A percentile compares a stretch with the other conserved stretches of the same genome.
Conservation (phyloP, 139 green algal species). For the Chlorella ohadii region DNA sequence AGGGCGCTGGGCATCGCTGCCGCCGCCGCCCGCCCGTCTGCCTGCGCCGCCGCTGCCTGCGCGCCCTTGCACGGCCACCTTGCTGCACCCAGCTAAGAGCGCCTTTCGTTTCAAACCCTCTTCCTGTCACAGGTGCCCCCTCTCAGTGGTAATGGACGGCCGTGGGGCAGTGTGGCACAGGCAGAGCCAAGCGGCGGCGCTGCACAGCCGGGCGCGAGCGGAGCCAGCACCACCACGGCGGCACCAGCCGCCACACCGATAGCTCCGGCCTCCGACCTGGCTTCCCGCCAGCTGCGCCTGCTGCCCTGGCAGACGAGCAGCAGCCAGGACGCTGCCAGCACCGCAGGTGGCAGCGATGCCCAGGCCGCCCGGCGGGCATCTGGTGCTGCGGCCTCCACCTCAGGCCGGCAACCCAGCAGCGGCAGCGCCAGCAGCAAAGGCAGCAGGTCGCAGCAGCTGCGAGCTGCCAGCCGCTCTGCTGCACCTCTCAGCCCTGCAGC, state of each 20-base stretch:
- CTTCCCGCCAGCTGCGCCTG: constrained; percentile 15
- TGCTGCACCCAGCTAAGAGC: background rate
- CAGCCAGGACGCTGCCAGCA: background rate
- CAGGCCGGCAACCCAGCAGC: background rate
- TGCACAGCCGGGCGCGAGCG: no score
- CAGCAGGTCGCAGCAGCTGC: background rate
- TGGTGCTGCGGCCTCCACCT: background rate
- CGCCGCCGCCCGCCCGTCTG: background rate
- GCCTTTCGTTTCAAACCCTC: background rate
- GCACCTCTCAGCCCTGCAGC: background rate
- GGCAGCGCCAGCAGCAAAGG: background rate
- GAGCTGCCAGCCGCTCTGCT: background rate
- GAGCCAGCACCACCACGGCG: no score
- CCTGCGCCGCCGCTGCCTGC: background rate
- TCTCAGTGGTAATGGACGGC: background rate
- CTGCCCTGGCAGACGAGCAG: constrained; percentile 22
- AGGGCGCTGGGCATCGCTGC: background rate
- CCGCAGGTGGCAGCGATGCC: background rate
- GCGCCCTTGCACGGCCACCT: background rate
- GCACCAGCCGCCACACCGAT: background rate
- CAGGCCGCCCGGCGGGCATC: background rate
- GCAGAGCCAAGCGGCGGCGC: background rate
- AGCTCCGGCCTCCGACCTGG: constrained; percentile 6
- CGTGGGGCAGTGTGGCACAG: background rate
- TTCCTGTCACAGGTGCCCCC: background rate